Conservation (phyloP, 1,284 basidiomycete genomes). For the Tilletia horrida region DNA sequence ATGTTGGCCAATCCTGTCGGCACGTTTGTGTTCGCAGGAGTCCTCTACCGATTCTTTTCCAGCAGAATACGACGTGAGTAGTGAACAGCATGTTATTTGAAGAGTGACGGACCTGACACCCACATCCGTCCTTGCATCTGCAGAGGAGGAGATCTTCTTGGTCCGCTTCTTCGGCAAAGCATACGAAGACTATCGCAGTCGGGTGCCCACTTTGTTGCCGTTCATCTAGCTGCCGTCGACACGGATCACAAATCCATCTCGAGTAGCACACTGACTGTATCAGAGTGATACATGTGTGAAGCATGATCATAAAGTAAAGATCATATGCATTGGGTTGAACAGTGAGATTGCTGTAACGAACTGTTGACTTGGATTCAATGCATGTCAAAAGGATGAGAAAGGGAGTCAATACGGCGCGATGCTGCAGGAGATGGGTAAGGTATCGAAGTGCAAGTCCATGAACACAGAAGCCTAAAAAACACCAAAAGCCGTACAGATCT, state of each 20-base stretch:
- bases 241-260: no score
- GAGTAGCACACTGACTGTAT: no score
- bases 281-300: no score
- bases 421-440: neutral
- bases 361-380: no score
- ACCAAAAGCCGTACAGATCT: neutral
- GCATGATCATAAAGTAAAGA: no score
- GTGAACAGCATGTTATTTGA: neutral
- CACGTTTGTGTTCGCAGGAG: conserved; percentile 64
- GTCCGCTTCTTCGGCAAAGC: conserved; percentile 76
- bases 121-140: no score
- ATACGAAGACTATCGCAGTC: conserved; percentile 68
- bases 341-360: no score
- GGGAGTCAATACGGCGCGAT: neutral
- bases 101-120: no score
- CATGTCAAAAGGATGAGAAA: neutral
- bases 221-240: conserved; percentile 29
- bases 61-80: conserved; percentile 66
- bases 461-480: neutral
- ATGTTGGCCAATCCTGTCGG: conserved; percentile 80
- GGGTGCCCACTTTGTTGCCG: conserved; percentile 70
- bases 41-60: conserved; percentile 84
- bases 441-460: neutral
- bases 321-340: no score
- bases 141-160: conserved; percentile 72